Evolutionary conservation across 2,329 filamentous ascomycete genomes (phyloP), one percentile per base, ranked within the genome.

Genomic region (Bipolaris bicolor): DNA sequence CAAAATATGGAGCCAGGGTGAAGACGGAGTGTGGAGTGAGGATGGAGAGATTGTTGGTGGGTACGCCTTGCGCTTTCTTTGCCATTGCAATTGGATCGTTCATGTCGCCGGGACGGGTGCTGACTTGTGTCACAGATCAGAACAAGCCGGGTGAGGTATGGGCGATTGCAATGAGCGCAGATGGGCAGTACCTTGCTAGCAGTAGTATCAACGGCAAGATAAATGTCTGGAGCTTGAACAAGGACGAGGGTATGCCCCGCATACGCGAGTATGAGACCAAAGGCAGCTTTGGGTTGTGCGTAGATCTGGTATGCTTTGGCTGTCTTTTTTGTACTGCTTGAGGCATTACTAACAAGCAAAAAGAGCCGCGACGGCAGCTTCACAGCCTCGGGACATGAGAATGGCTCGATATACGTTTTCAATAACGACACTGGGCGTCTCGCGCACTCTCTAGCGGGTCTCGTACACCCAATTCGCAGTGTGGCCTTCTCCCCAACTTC

Each of bases 361-460:
- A 58, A 86, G 84, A 88, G 85, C 58, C 74, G 80, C 18, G 90
- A 99, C 75, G 94, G 93, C 51, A 88, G 86, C 61, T 90, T 92
- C 76, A 96, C 93, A 29, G 94, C 93, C 3, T 96, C 90, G 50
- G 95, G 95, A 0, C 94, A 99, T 77, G 90, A 97, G 75, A 97
- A 90, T 69, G 95, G 95, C 15, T 88, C 88, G 11, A 86, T 98
- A 61, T 97, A 97, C 78, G 87, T 99, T 60, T 99, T 98, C 83
- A 93, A 92, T 80, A 98, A 97, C 70, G 89, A 92, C 66, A 92
- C 90, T 0, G 91, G 91, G 3, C 86, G 91, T 52, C 86, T 99
- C 67, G 82, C 91, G 11, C 94, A 97, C 77, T 95, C 92, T 7
- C 81, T 99, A 22, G 88, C 91, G 52, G 92, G 93, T 5, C 85